Base-by-base conservation (phyloP, 306 rosid species). In the Ochetophila trinervis region DNA sequence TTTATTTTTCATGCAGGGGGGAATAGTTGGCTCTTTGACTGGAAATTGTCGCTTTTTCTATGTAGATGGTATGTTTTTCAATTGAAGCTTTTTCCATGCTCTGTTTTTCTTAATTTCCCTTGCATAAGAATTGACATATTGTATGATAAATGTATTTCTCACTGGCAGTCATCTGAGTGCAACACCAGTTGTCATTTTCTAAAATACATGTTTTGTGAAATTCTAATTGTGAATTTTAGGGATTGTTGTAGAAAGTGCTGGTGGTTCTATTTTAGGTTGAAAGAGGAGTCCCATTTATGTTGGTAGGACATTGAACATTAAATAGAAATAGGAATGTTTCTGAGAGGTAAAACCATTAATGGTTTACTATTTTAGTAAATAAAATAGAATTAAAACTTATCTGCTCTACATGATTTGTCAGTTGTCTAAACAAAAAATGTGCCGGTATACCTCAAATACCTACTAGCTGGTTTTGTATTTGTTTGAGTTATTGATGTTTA, bases 1-100 rank as follows among this genome's bases (percentile, higher is more conserved):
- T 50, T n/a, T 65, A 12, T 56, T 85, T 69, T 30, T 80, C 37
- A 49, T 79, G 62, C 85, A 93, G 97, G 95, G 85, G 55, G 90
- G 95, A 67, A 77, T 94, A 37, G 84, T 90, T 70, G 99, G 99
- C 74, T 84, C 96, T 18, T 76, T 90, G 68, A 71, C 80, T 37
- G 96, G 99, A 58, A 79, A 69, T 80, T 94, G 97, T 62, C 86
- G 82, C 72, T 83, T 84, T 79, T 94, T 81, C 72, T 86, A 76
- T 56, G 54, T 85, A 76, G 86, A 88, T 83, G 99, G 99, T 94
- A 81, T 59, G 68, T 60, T 71, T 34, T 21, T 53, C 57, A 53
- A 27, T 12, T 42, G 8, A n/a, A 30, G 23, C 62, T 42, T 23
- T 64, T 72, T 40, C 44, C 5, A 2, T 44, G 37, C 20, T 30